phyloP scores from a whole-genome alignment of 345 rosid species.

The Isatis tinctoria region DNA sequence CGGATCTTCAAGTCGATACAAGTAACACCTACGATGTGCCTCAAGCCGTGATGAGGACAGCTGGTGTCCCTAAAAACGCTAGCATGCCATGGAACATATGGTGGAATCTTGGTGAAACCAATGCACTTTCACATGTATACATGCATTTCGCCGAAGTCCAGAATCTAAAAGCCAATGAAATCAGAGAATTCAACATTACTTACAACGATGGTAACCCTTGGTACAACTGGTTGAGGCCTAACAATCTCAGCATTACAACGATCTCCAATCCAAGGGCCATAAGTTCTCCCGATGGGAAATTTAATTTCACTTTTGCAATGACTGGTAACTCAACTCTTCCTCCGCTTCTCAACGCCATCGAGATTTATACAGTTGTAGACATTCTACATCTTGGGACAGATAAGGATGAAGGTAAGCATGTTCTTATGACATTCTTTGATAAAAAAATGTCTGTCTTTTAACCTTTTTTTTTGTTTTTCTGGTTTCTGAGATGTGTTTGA shows the following conservation, averaged over 20 bases:
- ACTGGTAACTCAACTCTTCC: conserved; percentile 33
- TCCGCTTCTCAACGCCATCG: conserved; percentile 37
- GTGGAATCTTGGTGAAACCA: not conserved
- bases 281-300: not conserved
- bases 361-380: conserved; percentile 30
- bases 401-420: conserved; percentile 21
- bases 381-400: conserved; percentile 11
- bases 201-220: conserved; percentile 14
- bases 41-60: conserved; percentile 29
- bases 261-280: not conserved
- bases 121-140: conserved; percentile 11
- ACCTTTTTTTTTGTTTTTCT: not conserved
- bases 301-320: conserved; percentile 13
- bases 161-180: conserved; percentile 5
- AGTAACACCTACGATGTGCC: conserved; percentile 17
- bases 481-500: not conserved
- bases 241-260: conserved; percentile 4
- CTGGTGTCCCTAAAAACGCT: conserved; percentile 24
- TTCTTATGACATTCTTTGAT: not conserved
- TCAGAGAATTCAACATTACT: conserved; percentile 30
- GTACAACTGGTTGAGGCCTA: conserved; percentile 20
- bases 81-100: not conserved
- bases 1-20: not conserved
- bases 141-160: conserved; percentile 44
- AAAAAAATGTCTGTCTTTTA: not conserved